A percentile compares a stretch with the other conserved stretches of the same genome.
phyloP scores from a whole-genome alignment of 768 basidiomycete genomes.

The Lentinula boryana region DNA sequence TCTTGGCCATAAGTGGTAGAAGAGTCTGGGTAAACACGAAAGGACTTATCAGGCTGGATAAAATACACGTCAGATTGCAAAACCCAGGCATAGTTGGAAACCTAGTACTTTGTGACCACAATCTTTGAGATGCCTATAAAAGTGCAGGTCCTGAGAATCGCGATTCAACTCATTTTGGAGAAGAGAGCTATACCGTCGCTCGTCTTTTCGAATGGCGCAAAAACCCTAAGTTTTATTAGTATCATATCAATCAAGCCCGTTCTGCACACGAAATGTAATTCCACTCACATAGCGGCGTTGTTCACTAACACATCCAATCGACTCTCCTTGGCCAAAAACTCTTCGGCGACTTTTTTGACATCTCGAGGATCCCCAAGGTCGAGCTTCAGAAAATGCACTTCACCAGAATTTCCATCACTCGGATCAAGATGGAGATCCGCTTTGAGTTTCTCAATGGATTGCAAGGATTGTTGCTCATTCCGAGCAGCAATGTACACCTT shows the following conservation, averaged over 20 bases:
- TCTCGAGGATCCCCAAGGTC: slow-evolving; percentile 14
- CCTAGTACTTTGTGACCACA: neutral
- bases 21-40: slow-evolving; percentile 21
- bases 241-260: neutral
- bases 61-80: neutral
- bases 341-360: slow-evolving; percentile 6
- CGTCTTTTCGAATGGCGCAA: neutral
- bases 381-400: slow-evolving; percentile 25
- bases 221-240: neutral
- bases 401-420: slow-evolving; percentile 21
- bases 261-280: neutral
- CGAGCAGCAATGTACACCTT: slow-evolving; percentile 39
- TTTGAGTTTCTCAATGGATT: slow-evolving; percentile 29
- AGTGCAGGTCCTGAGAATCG: neutral
- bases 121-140: neutral
- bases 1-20: slow-evolving; percentile 23
- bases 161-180: no score
- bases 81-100: neutral
- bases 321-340: slow-evolving; percentile 4
- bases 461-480: slow-evolving; percentile 25
- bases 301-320: slow-evolving; percentile 9
- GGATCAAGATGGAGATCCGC: slow-evolving; percentile 4
- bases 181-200: neutral
- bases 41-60: slow-evolving; percentile 20
- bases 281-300: slow-evolving; percentile 4